A percentile compares a stretch with the other conserved stretches of the same genome.
Evolutionary conservation across 2,329 filamentous ascomycete genomes (phyloP).

Genomic region (Cordyceps fumosorosea): DNA sequence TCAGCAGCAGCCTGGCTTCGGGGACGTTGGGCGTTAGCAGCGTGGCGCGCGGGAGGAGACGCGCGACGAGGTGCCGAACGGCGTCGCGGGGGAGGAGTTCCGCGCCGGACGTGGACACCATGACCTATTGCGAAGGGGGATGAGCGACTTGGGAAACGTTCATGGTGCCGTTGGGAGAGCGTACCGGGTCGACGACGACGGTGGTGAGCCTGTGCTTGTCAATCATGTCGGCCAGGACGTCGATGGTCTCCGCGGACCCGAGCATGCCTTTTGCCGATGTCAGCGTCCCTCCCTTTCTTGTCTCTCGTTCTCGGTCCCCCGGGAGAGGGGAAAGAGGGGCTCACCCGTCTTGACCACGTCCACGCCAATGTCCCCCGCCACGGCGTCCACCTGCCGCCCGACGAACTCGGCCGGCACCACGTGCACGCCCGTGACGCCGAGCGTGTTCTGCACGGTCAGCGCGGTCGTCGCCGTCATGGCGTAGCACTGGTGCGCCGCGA

Average conservation of each 20-base stretch:
- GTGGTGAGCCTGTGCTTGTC: constrained; percentile 24
- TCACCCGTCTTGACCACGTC: constrained; percentile 90
- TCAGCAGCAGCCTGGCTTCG: constrained; percentile 61
- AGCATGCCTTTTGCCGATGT: constrained; percentile 39
- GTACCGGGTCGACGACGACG: constrained; percentile 34
- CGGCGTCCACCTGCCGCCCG: constrained; percentile 76
- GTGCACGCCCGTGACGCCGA: constrained; percentile 76
- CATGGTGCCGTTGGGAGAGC: neutral
- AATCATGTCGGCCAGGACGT: constrained; percentile 27
- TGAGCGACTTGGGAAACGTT: neutral
- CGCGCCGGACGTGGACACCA: constrained; percentile 80
- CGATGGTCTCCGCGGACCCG: constrained; percentile 30
- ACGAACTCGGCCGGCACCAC: constrained; percentile 73
- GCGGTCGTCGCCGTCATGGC: constrained; percentile 94
- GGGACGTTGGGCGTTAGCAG: constrained; percentile 73
- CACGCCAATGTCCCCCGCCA: constrained; percentile 74
- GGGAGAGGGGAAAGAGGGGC: constrained; percentile 16
- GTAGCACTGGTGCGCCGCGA: constrained; percentile 87
- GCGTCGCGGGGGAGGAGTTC: constrained; percentile 60
- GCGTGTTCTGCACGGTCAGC: constrained; percentile 92
- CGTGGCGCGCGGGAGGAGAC: constrained; percentile 59
- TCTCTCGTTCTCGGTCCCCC: too few species aligned
- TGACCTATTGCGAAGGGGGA: constrained; percentile 55
- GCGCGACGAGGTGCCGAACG: constrained; percentile 50
- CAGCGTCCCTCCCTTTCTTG: too few species aligned